A percentile compares a stretch with the other conserved stretches of the same genome.
Conservation (phyloP, 1,284 basidiomycete genomes). For the Papiliotrema flavescens region DNA sequence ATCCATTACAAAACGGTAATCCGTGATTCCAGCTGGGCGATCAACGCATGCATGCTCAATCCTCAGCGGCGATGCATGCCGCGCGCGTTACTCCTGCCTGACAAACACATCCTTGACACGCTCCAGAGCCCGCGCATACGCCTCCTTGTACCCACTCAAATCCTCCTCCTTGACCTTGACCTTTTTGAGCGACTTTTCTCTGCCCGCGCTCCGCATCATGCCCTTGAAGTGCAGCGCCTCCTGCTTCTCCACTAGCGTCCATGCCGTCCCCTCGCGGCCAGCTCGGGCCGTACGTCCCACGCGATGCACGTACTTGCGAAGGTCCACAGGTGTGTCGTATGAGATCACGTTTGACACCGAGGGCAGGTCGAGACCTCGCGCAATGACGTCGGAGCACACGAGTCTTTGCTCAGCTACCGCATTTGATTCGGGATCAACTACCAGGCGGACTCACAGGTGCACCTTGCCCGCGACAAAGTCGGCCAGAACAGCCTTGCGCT, state of each 20-base stretch:
- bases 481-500: slow-evolving; percentile 72
- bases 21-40: too few species aligned
- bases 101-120: slow-evolving; percentile 10
- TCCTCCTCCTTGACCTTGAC: slow-evolving; percentile 66
- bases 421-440: too few species aligned
- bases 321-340: slow-evolving; percentile 94
- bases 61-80: not conserved
- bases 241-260: slow-evolving; percentile 93
- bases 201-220: slow-evolving; percentile 73
- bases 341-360: slow-evolving; percentile 87
- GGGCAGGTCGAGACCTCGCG: slow-evolving; percentile 93
- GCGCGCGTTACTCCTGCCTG: not conserved
- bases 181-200: slow-evolving; percentile 68
- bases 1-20: too few species aligned
- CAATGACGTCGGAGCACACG: slow-evolving; percentile 91
- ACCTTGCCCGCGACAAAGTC: slow-evolving; percentile 78
- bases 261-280: slow-evolving; percentile 78
- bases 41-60: not conserved
- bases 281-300: slow-evolving; percentile 93
- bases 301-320: slow-evolving; percentile 95
- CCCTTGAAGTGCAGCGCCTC: slow-evolving; percentile 88
- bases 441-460: slow-evolving; percentile 74
- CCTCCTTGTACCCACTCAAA: slow-evolving; percentile 56
- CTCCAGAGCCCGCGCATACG: slow-evolving; percentile 61
- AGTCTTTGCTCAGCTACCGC: too few species aligned